Evolutionary conservation across 2,329 filamentous ascomycete genomes (phyloP), one percentile per base, ranked within the genome.

Genomic region (Keithomyces neogunnii): DNA sequence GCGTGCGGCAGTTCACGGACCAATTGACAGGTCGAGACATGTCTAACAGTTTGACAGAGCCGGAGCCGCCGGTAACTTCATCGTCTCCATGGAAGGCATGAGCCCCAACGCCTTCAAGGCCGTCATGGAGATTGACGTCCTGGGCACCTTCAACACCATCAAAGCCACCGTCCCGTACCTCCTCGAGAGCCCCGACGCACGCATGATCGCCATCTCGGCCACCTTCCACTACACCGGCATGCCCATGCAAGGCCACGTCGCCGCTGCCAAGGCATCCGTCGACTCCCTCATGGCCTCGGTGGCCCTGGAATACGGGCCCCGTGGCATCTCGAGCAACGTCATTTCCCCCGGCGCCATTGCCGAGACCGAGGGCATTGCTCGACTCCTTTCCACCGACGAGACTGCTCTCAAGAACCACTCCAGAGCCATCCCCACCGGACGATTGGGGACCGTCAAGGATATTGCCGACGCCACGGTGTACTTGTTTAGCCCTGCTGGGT

Each of bases 111-210:
- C 89, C 3, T 95, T 99, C 82, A 95, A 91, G 69, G 78, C 88
- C 0, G 93, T 99, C 57, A 92, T 97, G 62, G 93, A 97, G 55
- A 99, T 99, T 63, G 93, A 97, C 66, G 86, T 96, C 3, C 69
- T 97, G 36, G 93, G 93, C 33, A 95, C 88, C 13, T 99, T 88
- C 73, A 95, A 97, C 73, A 96, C 90, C 3, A 77, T 96, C 63
- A 97, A 97, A 72, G 90, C 92, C 3, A 93, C 89, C 1, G 73
- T 96, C 35, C 89, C 89, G 0, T 79, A 95, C 62, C 80, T 99
- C 3, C 70, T 89, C 10, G 77, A 82, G 60, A 95, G 89, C n/a
- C 84, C 87, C 1, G 58, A 60, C 45, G 90, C 91, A 8, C 84
- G 91, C 52, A 90, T 97, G 63, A 81, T 96, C 62, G 95, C 91